Evolutionary conservation across 108 stramenopile genomes (phyloP), one percentile per base, ranked within the genome.

Genomic region (Skeletonema tropicum): DNA sequence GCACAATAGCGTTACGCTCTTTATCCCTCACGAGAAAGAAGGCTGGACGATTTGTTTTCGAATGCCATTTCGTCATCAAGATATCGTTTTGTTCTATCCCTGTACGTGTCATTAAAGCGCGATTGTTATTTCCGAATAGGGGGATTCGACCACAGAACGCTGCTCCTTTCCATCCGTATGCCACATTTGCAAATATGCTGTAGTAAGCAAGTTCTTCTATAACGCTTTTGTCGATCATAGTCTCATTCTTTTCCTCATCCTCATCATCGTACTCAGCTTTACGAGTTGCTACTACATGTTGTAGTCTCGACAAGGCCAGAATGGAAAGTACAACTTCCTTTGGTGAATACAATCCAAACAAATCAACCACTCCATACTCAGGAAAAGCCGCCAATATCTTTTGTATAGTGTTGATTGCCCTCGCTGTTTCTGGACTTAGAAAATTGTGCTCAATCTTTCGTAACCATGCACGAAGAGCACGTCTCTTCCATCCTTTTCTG

Each of bases 101-200:
- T 0, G 86, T 88, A 64, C 74, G 62, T 66, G 71, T 79, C 52
- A 79, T 25, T 52, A 91, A 36, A 3, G 83, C 83, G 1, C 75
- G 63, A 36, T 82, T 76, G 9, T 86, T 76, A 15, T 86, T 86
- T 48, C 83, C 83, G 11, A 85, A 60, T 29, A 29, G 2, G 36
- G 89, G 90, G 13, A 87, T 63, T 52, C 76, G 62, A 13, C 90
- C 85, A 57, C 82, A 68, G 15, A 86, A 82, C 0, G 88, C 91
- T 36, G 87, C 64, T 7, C 86, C 66, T 39, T 81, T 87, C 92
- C 92, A 92, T 5, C 92, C 92, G 65, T 92, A 92, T 1, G 89
- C 89, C 29, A 86, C 87, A 55, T 62, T 76, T 14, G 92, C 92
- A 73, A 84, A 88, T 4, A 64, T 42, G 6, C 82, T 55, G 65